These are phyloP conservation scores for Luzula sylvatica DNA, from an alignment of 176 grass and related monocot species.

Conservation along the genomic window DNA sequence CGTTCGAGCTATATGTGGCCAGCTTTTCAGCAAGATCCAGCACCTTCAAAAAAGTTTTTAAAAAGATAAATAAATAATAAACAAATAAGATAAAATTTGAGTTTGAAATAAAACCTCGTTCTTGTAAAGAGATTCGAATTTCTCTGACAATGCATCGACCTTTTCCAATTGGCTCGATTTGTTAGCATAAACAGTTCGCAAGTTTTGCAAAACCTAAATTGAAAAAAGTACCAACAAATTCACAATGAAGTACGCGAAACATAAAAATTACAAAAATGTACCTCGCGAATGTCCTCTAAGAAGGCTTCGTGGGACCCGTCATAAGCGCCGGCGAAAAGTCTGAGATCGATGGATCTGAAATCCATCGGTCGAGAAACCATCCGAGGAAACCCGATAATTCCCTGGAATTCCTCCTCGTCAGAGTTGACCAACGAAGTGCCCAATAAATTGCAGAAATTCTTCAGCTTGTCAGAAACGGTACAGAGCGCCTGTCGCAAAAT, in stretches of 20 bases:
- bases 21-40: constrained; percentile 60
- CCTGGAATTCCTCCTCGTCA: constrained; percentile 89
- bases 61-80: constrained; percentile 16
- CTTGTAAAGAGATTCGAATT: constrained; percentile 75
- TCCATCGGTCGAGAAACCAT: constrained; percentile 95
- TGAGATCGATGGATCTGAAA: constrained; percentile 94
- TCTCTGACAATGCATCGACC: constrained; percentile 48
- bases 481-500: constrained; percentile 37
- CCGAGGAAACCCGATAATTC: constrained; percentile 91
- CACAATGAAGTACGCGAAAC: not conserved
- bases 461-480: constrained; percentile 70
- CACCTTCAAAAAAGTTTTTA: constrained; percentile 38
- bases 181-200: constrained; percentile 58
- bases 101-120: constrained; percentile 40
- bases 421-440: constrained; percentile 71
- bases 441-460: constrained; percentile 90
- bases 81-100: constrained; percentile 7
- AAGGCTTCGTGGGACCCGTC: constrained; percentile 77
- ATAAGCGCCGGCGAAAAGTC: constrained; percentile 77
- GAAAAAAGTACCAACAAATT: not conserved
- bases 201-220: constrained; percentile 69
- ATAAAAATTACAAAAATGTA: constrained; percentile 24
- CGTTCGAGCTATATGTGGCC: constrained; percentile 24
- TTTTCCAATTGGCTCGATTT: constrained; percentile 53
- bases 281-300: constrained; percentile 86